Evolutionary conservation across 2,329 filamentous ascomycete genomes (phyloP).

Genomic region (Hypoxylon sp.): DNA sequence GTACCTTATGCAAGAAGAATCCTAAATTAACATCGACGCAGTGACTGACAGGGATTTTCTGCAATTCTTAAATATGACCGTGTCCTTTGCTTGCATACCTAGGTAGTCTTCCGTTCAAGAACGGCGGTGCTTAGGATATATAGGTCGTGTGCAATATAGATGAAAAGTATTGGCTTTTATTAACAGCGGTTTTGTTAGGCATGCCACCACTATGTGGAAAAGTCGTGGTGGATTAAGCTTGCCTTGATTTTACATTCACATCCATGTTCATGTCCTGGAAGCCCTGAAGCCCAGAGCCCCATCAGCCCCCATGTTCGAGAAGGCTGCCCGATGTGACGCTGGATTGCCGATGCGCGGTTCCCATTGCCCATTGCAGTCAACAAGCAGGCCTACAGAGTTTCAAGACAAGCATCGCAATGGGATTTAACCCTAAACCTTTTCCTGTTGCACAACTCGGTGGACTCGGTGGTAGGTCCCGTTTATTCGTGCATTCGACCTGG

Average conservation of each 20-base stretch:
- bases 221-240: slow-evolving; percentile 11
- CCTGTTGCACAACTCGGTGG: slow-evolving; percentile 12
- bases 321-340: slow-evolving; percentile 32
- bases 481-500: slow-evolving; percentile 9
- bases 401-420: slow-evolving; percentile 14
- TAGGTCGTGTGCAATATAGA: too few species aligned
- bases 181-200: background rate
- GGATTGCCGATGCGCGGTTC: slow-evolving; percentile 18
- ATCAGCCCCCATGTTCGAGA: slow-evolving; percentile 40
- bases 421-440: too few species aligned
- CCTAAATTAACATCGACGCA: slow-evolving; percentile 25
- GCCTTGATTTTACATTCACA: slow-evolving; percentile 9
- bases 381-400: slow-evolving; percentile 25
- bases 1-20: slow-evolving; percentile 19
- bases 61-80: background rate
- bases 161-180: background rate
- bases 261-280: slow-evolving; percentile 15
- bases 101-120: background rate
- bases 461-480: slow-evolving; percentile 1
- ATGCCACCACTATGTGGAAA: background rate
- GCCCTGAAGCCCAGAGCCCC: too few species aligned
- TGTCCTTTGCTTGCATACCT: background rate
- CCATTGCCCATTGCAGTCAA: slow-evolving; percentile 26
- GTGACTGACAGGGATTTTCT: slow-evolving; percentile 4
- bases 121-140: background rate